Base-by-base conservation (phyloP, 2,329 filamentous ascomycete genomes). In the Monilinia fructigena region DNA sequence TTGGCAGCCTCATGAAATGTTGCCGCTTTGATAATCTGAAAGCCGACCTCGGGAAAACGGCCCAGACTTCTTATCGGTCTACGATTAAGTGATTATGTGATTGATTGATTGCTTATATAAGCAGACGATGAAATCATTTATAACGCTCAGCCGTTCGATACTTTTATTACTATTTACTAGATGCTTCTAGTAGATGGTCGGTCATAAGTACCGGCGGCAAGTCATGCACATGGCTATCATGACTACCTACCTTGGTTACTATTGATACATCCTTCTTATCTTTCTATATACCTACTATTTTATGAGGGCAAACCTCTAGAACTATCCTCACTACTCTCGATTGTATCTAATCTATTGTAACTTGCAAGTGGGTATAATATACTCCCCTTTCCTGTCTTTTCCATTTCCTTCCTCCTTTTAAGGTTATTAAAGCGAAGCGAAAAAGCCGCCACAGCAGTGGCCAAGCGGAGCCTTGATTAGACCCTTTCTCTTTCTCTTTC, bases 1-100 rank as follows among this genome's bases (percentile, higher is more conserved):
- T 20, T 31, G 26, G 59, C 47, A 56, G 60, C 59, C 59, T 62
- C 48, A 62, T 53, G 10, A 53, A 20, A 26, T 53, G 31, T 40
- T 35, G 59, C 59, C 48, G 59, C 59, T 62, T 62, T 62, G 35
- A 52, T 28, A 42, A 28, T 20, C 2, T 47, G 35, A 40, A 53
- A 16, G 38, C 56, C 20, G 56, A 48, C n/a, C 16, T 26, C 31
- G 31, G 31, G 31, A 35, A 35, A 35, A 35, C 5, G 1, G 31
- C 31, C 5, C 31, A 35, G 31, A 35, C 31, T 26, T n/a, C 20
- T 58, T 58, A 45, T 58, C 38, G 40, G 16, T 23, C 16, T 23
- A 10, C 38, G 31, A 1, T 28, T 45, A 4, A 4, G 31, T 35
- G 31, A 35, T 35, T 35, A 35, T 35, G 31, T 35, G 31, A 35